Conservation (phyloP, 768 basidiomycete species). For the Tricholoma sp. region DNA sequence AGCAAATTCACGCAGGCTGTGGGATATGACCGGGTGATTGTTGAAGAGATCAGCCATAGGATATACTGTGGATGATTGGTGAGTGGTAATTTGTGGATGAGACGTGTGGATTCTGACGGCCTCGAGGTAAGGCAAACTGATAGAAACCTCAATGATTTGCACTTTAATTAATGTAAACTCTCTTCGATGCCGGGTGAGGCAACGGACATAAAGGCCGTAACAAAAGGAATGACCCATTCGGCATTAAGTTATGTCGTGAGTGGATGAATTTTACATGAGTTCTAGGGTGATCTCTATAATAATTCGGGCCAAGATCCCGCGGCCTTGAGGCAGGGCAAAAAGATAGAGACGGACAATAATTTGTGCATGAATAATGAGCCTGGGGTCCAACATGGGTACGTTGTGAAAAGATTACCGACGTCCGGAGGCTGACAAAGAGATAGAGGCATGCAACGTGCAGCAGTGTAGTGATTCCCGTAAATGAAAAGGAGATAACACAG, state of each 20-base stretch:
- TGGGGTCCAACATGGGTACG: neutral
- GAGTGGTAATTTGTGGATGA: neutral
- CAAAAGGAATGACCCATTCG: no score
- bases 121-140: neutral
- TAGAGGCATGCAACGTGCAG: neutral
- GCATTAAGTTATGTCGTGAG: no score
- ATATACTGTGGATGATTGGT: neutral
- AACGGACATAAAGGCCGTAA: no score
- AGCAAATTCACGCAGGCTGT: neutral
- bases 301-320: neutral
- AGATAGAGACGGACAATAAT: neutral
- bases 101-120: neutral
- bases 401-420: neutral
- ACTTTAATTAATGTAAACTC: no score
- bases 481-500: neutral
- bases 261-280: no score
- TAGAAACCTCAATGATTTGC: neutral
- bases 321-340: neutral
- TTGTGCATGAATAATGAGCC: neutral
- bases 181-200: neutral
- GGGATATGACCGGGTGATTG: neutral
- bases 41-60: neutral
- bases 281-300: neutral
- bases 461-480: neutral
- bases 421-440: neutral